Conservation (phyloP, 805 yeast genomes). For the Hanseniaspora lindneri region DNA sequence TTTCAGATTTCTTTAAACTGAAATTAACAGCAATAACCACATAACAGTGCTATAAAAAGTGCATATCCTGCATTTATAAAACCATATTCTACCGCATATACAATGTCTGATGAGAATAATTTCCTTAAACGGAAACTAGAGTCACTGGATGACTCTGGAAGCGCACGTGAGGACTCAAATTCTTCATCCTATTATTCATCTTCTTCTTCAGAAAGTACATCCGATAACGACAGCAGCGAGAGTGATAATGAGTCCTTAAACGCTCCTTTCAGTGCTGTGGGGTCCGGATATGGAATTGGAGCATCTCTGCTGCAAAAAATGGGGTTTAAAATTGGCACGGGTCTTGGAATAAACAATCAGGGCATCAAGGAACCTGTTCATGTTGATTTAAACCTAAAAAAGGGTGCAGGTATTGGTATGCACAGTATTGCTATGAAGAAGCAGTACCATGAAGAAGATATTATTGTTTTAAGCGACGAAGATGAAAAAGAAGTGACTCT, state of each 20-base stretch:
- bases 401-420: conserved; percentile 65
- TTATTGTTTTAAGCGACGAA: conserved; percentile 18
- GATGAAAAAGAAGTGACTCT: too few relatives aligned
- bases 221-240: background rate
- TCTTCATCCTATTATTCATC: too few relatives aligned
- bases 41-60: too few relatives aligned
- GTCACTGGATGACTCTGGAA: too few relatives aligned
- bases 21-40: too few relatives aligned
- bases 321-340: conserved; percentile 81
- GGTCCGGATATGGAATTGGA: conserved; percentile 70
- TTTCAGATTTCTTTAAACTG: too few relatives aligned
- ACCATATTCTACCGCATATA: too few relatives aligned
- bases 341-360: conserved; percentile 59
- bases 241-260: background rate
- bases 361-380: conserved; percentile 80
- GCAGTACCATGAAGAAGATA: conserved; percentile 18
- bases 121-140: too few relatives aligned
- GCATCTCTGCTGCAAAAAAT: conserved; percentile 62
- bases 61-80: too few relatives aligned
- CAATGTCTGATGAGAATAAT: too few relatives aligned
- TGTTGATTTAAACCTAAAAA: conserved; percentile 39
- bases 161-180: too few relatives aligned
- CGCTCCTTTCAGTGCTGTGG: background rate
- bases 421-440: conserved; percentile 31
- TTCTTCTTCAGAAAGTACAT: background rate